These are phyloP conservation scores for Scheffersomyces ergatensis DNA, from an alignment of 805 yeast species.

Conservation along the genomic window DNA sequence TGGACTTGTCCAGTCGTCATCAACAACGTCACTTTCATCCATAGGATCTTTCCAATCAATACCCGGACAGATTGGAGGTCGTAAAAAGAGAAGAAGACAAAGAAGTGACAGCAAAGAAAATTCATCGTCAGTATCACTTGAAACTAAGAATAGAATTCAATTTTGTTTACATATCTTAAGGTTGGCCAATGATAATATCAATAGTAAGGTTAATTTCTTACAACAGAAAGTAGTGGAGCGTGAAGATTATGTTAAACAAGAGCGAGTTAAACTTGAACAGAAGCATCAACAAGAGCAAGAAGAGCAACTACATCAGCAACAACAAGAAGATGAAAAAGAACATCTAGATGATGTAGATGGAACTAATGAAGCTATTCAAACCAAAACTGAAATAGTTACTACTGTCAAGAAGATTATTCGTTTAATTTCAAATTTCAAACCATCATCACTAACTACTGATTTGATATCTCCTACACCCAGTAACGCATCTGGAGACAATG, in stretches of 20 bases:
- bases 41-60: conserved; percentile 5
- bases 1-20: background rate
- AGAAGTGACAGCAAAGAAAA: conserved; percentile 9
- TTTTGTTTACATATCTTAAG: conserved; percentile 78
- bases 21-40: background rate
- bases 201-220: conserved; percentile 60
- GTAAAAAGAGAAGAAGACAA: conserved; percentile 17
- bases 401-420: conserved; percentile 88
- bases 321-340: conserved; percentile 11
- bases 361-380: conserved; percentile 18
- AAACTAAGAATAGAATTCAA: conserved; percentile 70
- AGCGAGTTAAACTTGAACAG: conserved; percentile 11
- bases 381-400: conserved; percentile 79
- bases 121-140: conserved; percentile 23
- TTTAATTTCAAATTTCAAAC: conserved; percentile 75
- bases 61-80: conserved; percentile 7
- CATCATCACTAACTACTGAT: conserved; percentile 27
- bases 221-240: conserved; percentile 50
- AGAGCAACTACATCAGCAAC: conserved; percentile 17
- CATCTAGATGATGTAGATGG: conserved; percentile 7
- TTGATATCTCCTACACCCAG: conserved; percentile 9
- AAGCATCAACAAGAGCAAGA: conserved; percentile 13
- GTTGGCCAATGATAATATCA: conserved; percentile 76
- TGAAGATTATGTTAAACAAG: conserved; percentile 34
- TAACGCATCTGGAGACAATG: conserved; percentile 13